A percentile compares a stretch with the other conserved stretches of the same genome.
Conservation (phyloP, 768 basidiomycete species). For the Botryobasidium botryosum region DNA sequence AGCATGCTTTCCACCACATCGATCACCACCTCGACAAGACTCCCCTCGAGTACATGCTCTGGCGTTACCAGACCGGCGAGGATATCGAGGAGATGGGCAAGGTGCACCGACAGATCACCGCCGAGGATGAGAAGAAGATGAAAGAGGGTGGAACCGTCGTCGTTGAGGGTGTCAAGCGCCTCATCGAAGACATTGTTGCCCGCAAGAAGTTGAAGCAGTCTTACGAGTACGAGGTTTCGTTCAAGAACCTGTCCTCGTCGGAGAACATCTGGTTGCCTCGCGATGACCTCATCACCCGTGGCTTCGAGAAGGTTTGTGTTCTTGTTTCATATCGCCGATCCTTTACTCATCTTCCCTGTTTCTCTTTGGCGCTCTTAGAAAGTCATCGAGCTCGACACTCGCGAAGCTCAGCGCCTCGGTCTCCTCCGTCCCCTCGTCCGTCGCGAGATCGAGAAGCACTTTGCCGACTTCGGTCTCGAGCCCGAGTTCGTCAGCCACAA, state of each 20-base stretch:
- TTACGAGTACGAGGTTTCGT: constrained; percentile 94
- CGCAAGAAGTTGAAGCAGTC: constrained; percentile 99
- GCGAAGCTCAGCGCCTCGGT: constrained; percentile 93
- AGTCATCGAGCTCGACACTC: constrained; percentile 92
- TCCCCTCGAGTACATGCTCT: constrained; percentile 96
- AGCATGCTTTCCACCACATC: constrained; percentile 99
- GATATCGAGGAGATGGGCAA: constrained; percentile 94
- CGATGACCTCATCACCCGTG: constrained; percentile 94
- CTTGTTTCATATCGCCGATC: no score
- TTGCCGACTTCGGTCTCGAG: constrained; percentile 98
- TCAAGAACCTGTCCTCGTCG: constrained; percentile 87
- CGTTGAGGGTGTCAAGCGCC: constrained; percentile 86
- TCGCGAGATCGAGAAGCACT: constrained; percentile 98
- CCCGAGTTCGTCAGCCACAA: constrained; percentile 98
- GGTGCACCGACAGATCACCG: constrained; percentile 72
- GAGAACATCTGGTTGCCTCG: constrained; percentile 97
- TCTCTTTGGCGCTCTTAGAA: constrained; percentile 33
- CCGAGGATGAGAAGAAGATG: constrained; percentile 88
- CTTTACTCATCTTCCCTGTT: background rate
- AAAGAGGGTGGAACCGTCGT: constrained; percentile 78
- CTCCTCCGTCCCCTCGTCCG: constrained; percentile 92
- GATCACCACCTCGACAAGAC: constrained; percentile 98
- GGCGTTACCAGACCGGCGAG: constrained; percentile 99
- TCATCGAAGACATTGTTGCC: constrained; percentile 77
- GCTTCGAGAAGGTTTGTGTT: constrained; percentile 70